Evolutionary conservation across 805 yeast species (phyloP).

Genomic region (Lipomyces chichibuensis): DNA sequence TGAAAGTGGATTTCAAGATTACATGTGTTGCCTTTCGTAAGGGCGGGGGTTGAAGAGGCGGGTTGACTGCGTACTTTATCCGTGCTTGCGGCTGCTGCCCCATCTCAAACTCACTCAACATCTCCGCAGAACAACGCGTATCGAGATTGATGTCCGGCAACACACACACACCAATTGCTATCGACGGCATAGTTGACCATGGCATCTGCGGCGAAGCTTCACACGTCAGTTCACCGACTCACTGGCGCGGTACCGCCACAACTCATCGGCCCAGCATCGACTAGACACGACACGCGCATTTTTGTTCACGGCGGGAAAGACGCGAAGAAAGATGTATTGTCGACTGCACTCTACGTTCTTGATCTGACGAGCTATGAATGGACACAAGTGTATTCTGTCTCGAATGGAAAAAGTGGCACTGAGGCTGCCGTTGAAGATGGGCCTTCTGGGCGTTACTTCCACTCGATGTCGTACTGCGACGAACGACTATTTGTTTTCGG

Average conservation of each 20-base stretch:
- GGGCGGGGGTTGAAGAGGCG: too few relatives aligned
- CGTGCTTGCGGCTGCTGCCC: too few relatives aligned
- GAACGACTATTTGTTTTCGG: conserved; percentile 24
- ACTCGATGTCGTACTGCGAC: conserved; percentile 21
- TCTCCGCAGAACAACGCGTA: not conserved
- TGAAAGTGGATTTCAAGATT: too few relatives aligned
- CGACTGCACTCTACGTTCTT: conserved; percentile 23
- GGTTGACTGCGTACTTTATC: too few relatives aligned
- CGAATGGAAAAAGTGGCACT: not conserved
- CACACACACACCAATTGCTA: not conserved
- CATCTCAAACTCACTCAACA: not conserved
- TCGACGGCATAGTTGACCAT: not conserved
- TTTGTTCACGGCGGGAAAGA: conserved; percentile 30
- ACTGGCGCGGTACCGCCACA: conserved; percentile 30
- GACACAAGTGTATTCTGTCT: conserved; percentile 16
- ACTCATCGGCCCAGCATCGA: conserved; percentile 25
- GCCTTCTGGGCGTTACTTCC: conserved; percentile 25
- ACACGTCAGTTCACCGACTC: conserved; percentile 8
- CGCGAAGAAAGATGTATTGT: conserved; percentile 12
- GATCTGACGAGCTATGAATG: conserved; percentile 24
- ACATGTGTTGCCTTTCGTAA: not conserved
- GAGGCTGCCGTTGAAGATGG: conserved; percentile 11
- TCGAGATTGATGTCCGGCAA: not conserved
- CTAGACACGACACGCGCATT: conserved; percentile 7
- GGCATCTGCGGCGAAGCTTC: conserved; percentile 13